Evolutionary conservation across 2,329 filamentous ascomycete genomes (phyloP).

Genomic region (Cordyceps cateniannulata): DNA sequence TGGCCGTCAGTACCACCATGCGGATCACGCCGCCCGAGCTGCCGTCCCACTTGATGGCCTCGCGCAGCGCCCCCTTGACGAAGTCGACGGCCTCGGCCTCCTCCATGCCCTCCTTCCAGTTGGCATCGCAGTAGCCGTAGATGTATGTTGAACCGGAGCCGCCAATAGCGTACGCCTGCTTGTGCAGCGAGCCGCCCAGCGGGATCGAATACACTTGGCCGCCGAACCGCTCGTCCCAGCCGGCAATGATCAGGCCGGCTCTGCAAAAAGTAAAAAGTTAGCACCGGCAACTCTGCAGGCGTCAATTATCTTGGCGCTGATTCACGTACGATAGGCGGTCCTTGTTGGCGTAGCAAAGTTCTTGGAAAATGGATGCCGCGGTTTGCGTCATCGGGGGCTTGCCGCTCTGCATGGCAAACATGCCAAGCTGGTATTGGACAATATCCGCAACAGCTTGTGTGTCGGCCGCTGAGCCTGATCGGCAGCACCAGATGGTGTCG

Average conservation of each 20-base stretch:
- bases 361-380: slow-evolving; percentile 92
- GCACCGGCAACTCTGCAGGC: background rate
- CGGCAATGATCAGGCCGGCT: slow-evolving; percentile 96
- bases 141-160: slow-evolving; percentile 98
- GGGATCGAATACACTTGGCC: slow-evolving; percentile 98
- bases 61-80: slow-evolving; percentile 81
- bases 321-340: slow-evolving; percentile 73
- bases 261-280: slow-evolving; percentile 37
- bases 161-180: slow-evolving; percentile 91
- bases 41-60: slow-evolving; percentile 99
- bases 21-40: slow-evolving; percentile 97
- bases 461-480: slow-evolving; percentile 93
- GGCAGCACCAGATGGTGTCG: slow-evolving; percentile 99
- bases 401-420: slow-evolving; percentile 86
- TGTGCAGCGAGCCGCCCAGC: slow-evolving; percentile 92
- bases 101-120: slow-evolving; percentile 94
- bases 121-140: slow-evolving; percentile 94
- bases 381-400: slow-evolving; percentile 91
- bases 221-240: slow-evolving; percentile 90
- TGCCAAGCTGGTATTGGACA: slow-evolving; percentile 89
- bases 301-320: background rate
- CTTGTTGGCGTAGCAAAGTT: slow-evolving; percentile 97
- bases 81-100: slow-evolving; percentile 86
- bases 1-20: slow-evolving; percentile 89
- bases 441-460: slow-evolving; percentile 98